Conservation (phyloP, 176 grass and related monocot species). For the Carex myosuroides region DNA sequence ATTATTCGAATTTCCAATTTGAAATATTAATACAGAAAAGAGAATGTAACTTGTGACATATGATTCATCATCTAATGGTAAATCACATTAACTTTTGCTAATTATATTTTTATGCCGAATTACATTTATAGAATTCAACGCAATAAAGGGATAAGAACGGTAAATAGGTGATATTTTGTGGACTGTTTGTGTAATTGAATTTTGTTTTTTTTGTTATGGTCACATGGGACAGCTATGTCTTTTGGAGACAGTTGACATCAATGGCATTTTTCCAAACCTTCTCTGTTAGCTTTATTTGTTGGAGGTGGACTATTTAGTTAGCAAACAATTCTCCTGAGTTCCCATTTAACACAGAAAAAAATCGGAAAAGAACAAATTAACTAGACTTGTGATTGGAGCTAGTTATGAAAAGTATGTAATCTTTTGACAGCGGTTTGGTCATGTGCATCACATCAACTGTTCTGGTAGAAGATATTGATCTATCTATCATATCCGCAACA, state of each 20-base stretch:
- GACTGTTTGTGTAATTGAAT: neutral
- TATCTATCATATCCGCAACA: neutral
- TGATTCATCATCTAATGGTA: neutral
- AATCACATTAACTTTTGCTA: neutral
- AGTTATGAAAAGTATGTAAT: neutral
- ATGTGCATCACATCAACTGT: conserved; percentile 9
- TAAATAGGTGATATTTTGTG: neutral
- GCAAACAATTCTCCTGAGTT: neutral
- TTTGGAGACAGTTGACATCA: conserved; percentile 14
- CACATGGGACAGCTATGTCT: neutral
- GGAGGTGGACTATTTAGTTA: conserved; percentile 5
- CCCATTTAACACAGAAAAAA: neutral
- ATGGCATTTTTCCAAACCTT: conserved; percentile 23
- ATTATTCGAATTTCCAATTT: neutral
- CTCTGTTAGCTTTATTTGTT: conserved; percentile 12
- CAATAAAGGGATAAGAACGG: neutral
- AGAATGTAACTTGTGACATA: neutral
- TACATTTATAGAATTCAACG: neutral
- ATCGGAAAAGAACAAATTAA: conserved; percentile 3
- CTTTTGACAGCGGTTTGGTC: neutral
- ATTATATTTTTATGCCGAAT: neutral
- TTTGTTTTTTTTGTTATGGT: neutral
- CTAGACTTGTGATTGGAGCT: neutral
- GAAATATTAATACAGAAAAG: neutral
- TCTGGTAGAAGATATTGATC: neutral